Conservation (phyloP, 371 early-diverging fungal genomes). For the Circinella umbellata region DNA sequence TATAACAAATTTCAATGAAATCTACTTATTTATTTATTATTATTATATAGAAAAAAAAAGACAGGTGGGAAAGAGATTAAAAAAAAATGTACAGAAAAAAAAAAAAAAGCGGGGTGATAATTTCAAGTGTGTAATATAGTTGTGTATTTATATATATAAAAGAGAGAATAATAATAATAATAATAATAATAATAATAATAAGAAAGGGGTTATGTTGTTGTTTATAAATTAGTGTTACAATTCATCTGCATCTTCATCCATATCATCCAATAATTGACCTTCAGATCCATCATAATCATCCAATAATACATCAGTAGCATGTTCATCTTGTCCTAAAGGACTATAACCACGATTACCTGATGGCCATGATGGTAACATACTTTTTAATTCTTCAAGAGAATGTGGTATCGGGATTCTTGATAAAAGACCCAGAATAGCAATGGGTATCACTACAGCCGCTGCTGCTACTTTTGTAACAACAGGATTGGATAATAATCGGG, state of each 20-base stretch:
- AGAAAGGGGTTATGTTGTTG: conserved; percentile 2
- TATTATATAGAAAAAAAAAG: too few relatives aligned
- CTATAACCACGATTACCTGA: conserved; percentile 34
- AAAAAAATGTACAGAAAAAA: too few relatives aligned
- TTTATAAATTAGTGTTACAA: conserved; percentile 22
- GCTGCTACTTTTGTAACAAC: conserved; percentile 43
- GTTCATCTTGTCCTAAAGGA: conserved; percentile 53
- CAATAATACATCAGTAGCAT: conserved; percentile 45
- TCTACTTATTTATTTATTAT: too few relatives aligned
- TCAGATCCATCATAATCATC: conserved; percentile 56
- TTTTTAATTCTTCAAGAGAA: conserved; percentile 31
- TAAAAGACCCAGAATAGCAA: conserved; percentile 40
- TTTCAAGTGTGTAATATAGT: too few relatives aligned
- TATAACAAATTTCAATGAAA: too few relatives aligned
- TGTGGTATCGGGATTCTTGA: conserved; percentile 46
- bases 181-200: too few relatives aligned
- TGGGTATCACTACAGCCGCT: conserved; percentile 46
- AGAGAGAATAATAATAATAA: too few relatives aligned
- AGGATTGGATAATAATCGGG: conserved; percentile 34
- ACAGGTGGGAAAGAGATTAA: too few relatives aligned
- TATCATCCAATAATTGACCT: conserved; percentile 46
- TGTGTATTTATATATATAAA: too few relatives aligned
- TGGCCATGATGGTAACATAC: conserved; percentile 35
- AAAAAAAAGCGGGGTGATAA: too few relatives aligned
- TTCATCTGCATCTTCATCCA: conserved; percentile 53